Evolutionary conservation across 2,329 filamentous ascomycete genomes (phyloP), one percentile per base, ranked within the genome.

Genomic region (Phyllosticta ampelicida): DNA sequence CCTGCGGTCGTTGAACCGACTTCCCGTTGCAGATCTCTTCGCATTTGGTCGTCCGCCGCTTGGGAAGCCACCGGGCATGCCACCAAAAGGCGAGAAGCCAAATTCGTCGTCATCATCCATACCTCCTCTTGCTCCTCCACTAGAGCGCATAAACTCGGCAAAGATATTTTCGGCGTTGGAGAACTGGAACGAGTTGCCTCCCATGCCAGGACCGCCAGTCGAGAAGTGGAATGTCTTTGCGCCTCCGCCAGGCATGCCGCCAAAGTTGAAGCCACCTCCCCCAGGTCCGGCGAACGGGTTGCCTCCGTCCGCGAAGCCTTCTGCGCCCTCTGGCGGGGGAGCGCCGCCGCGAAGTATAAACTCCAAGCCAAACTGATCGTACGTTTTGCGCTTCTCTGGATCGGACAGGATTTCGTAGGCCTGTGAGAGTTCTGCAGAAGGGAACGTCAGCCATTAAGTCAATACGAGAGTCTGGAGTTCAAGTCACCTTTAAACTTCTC

Each of bases 391-490:
- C 76, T 97, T 99, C 71, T 97, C 91, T 61, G 92, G 91, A 68
- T 99, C 94, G 61, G 90, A 95, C 2, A 99, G 85, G 65, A 99
- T 95, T 76, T 99, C 94, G 77, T 96, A 99, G 59, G 94, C 94
- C 76, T 97, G 91, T 1, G 90, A 96, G 63, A 90, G 88, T 73
- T 97, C 94, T 82, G 62, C 49, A 58, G 8, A 55, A 18, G 21
- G 58, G 18, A 19, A 29, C 16, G 55, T 65, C 58, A 66, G 63
- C 58, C 1, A 26, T 11, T 6, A 20, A 6, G 48, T n/a, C 13
- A n/a, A 50, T 18, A 11, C 18, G 49, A 21, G 21, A 16, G 18
- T 21, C 48, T 26, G 29, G 28, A 28, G 9, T 16, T 30, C 30
- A 49, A 65, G 73, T 62, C 73, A 80, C 80, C 80, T 77, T 99